Evolutionary conservation across 306 rosid genomes (phyloP).

Genomic region (Acacia crassicarpa): DNA sequence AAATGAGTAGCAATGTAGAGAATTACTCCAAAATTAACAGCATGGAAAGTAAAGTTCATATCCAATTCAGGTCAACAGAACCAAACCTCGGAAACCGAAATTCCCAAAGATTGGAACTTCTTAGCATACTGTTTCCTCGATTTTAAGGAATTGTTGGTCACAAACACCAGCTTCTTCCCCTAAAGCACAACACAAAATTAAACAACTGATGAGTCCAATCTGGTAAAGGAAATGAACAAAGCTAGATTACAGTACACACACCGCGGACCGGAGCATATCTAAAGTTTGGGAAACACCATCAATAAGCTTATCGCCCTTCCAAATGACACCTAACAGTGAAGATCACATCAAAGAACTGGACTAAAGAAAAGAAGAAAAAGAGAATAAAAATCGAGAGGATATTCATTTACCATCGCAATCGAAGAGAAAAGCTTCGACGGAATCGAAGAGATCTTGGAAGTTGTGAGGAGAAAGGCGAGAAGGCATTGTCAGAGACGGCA

Average conservation of each 20-base stretch:
- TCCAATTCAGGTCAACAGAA: not conserved
- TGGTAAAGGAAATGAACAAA: not conserved
- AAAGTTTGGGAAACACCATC: constrained; percentile 72
- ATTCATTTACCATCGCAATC: constrained; percentile 85
- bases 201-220: not conserved
- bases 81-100: constrained; percentile 69
- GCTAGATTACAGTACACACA: not conserved
- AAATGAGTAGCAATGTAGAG: not conserved
- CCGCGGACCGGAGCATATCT: constrained; percentile 79
- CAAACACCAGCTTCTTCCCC: constrained; percentile 89
- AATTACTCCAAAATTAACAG: not conserved
- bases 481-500: not conserved
- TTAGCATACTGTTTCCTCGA: constrained; percentile 66
- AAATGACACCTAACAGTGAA: constrained; percentile 65
- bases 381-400: not conserved
- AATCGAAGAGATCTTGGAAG: constrained; percentile 50
- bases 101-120: constrained; percentile 82
- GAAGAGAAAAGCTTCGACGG: constrained; percentile 84
- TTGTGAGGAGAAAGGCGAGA: constrained; percentile 47
- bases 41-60: not conserved
- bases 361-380: not conserved
- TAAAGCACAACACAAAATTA: not conserved
- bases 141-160: constrained; percentile 79
- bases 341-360: not conserved
- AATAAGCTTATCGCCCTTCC: constrained; percentile 84